These are phyloP conservation scores for Diaporthe eres DNA, from an alignment of 2,329 filamentous ascomycete genomes.

Conservation along the genomic window DNA sequence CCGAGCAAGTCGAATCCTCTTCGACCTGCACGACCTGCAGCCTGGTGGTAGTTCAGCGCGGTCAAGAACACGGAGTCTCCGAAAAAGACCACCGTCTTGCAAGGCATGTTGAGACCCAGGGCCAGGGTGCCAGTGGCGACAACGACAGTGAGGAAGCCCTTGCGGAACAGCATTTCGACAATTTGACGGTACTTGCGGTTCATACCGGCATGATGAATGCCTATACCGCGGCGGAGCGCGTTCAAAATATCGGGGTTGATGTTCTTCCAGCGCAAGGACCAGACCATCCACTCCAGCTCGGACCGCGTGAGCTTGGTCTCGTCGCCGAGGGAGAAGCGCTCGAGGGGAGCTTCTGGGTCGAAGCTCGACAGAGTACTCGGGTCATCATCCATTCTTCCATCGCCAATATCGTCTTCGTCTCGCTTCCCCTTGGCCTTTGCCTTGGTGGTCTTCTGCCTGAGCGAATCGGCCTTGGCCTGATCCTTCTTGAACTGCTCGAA, in stretches of 20 bases:
- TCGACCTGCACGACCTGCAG: slow-evolving; percentile 82
- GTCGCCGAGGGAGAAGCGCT: slow-evolving; percentile 77
- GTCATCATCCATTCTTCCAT: slow-evolving; percentile 65
- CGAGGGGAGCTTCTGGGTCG: slow-evolving; percentile 74
- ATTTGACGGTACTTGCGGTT: slow-evolving; percentile 82
- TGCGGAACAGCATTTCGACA: slow-evolving; percentile 82
- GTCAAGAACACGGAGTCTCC: slow-evolving; percentile 82
- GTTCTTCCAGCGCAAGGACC: slow-evolving; percentile 64
- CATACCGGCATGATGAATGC: slow-evolving; percentile 85
- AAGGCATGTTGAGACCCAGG: slow-evolving; percentile 87
- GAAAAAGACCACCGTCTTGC: slow-evolving; percentile 83
- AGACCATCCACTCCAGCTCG: slow-evolving; percentile 70
- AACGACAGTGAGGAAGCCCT: slow-evolving; percentile 78
- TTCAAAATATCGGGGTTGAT: slow-evolving; percentile 68
- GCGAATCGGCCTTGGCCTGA: slow-evolving; percentile 47
- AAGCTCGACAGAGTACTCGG: slow-evolving; percentile 74
- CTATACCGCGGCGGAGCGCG: slow-evolving; percentile 77
- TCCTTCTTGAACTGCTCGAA: slow-evolving; percentile 71
- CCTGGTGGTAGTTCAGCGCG: slow-evolving; percentile 82
- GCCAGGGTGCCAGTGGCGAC: slow-evolving; percentile 83
- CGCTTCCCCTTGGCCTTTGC: slow-evolving; percentile 53
- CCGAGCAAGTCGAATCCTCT: slow-evolving; percentile 85
- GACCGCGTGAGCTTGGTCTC: slow-evolving; percentile 68
- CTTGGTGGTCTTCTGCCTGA: slow-evolving; percentile 32
- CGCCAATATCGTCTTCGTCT: slow-evolving; percentile 60